A percentile compares a stretch with the other conserved stretches of the same genome.
These are phyloP conservation scores for Globisporangium recalcitrans DNA, from an alignment of 352 stramenopile species.

Conservation along the genomic window DNA sequence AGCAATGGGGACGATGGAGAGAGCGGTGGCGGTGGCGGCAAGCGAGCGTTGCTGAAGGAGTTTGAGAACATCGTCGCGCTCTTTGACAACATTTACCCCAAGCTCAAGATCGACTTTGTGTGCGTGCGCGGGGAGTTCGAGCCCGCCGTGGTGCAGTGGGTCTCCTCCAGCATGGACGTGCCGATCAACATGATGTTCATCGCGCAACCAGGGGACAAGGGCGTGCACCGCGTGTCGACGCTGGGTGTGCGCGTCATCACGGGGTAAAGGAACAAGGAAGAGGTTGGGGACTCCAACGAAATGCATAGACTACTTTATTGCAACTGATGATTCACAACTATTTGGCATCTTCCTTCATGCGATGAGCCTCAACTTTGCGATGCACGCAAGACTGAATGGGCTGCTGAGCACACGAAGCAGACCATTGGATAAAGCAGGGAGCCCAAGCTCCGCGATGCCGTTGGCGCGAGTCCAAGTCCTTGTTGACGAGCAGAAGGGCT, in stretches of 20 bases:
- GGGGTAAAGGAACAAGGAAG: neutral
- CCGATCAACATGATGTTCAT: constrained; percentile 91
- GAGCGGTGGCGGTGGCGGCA: constrained; percentile 1
- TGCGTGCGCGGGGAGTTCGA: constrained; percentile 63
- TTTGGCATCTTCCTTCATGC: no score
- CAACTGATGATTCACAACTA: no score
- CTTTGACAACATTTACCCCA: constrained; percentile 90
- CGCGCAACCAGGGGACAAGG: constrained; percentile 64
- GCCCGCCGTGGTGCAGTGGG: constrained; percentile 79
- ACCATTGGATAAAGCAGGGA: no score
- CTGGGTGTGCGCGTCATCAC: constrained; percentile 81
- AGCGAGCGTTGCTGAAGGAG: no score
- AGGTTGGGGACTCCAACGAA: no score
- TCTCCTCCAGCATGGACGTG: constrained; percentile 61
- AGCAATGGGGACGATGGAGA: constrained; percentile 22
- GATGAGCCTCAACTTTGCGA: no score
- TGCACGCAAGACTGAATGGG: no score
- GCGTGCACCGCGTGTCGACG: constrained; percentile 69
- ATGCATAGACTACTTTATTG: no score
- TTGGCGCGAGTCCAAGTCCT: no score
- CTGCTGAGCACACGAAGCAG: no score
- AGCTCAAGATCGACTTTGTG: constrained; percentile 86
- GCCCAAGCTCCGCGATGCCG: no score
- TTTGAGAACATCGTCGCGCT: constrained; percentile 57
- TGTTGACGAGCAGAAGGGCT: no score